Conservation (phyloP, 148 eudicot species). For the Polygonum aviculare region DNA sequence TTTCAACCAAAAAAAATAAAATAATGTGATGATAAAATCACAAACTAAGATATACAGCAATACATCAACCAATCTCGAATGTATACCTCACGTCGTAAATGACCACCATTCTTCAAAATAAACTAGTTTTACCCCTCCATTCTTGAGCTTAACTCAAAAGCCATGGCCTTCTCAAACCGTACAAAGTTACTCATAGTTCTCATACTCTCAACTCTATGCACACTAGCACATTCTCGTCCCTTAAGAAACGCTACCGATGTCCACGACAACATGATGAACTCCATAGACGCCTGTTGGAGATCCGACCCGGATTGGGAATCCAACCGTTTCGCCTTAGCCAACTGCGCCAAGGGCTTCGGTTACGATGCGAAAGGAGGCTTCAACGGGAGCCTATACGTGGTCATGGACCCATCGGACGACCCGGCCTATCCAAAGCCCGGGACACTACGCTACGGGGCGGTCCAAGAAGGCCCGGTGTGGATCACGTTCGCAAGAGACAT, state of each 20-base stretch:
- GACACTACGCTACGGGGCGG: conserved; percentile 35
- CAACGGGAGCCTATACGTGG: conserved; percentile 21
- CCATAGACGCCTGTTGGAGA: conserved; percentile 49
- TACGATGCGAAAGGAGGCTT: conserved; percentile 29
- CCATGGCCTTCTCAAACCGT: not conserved
- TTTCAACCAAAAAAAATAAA: too few species aligned
- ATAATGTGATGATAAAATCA: too few species aligned
- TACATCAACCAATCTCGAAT: too few species aligned
- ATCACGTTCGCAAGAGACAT: conserved; percentile 38
- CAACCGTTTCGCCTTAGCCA: conserved; percentile 31
- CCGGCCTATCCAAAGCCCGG: conserved; percentile 29
- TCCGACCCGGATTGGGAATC: conserved; percentile 28
- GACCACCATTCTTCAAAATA: too few species aligned
- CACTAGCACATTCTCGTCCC: not conserved
- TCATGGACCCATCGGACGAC: conserved; percentile 32
- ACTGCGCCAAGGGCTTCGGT: conserved; percentile 37
- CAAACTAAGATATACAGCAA: too few species aligned
- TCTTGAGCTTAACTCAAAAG: not conserved
- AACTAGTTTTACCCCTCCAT: too few species aligned
- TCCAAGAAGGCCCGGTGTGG: conserved; percentile 33
- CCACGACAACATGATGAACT: conserved; percentile 13
- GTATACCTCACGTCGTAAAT: too few species aligned
- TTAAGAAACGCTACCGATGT: not conserved
- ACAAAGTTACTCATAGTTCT: not conserved
- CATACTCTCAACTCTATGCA: not conserved